Conservation (phyloP, 2,329 filamentous ascomycete species). For the Fonsecaea monophora region DNA sequence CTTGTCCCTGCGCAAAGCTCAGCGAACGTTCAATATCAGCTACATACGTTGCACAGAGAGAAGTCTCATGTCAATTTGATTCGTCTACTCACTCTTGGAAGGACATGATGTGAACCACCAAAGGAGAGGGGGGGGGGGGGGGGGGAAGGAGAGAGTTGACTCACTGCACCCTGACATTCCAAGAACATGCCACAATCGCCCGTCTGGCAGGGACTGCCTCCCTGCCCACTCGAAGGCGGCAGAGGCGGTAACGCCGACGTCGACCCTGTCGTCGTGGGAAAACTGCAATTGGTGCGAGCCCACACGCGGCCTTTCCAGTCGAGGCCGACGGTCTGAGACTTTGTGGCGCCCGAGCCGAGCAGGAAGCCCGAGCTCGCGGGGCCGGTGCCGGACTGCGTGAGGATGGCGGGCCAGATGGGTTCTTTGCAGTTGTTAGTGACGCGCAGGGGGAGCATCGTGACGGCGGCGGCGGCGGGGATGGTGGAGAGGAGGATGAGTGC, state of each 20-base stretch:
- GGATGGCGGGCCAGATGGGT: conserved; percentile 77
- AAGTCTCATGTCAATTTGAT: no score
- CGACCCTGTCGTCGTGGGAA: conserved; percentile 60
- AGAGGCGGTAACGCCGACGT: conserved; percentile 55
- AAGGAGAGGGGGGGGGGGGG: no score
- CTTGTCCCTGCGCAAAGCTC: conserved; percentile 62
- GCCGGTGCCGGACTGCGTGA: conserved; percentile 73
- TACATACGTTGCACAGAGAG: no score
- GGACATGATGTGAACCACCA: no score
- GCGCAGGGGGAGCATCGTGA: conserved; percentile 61
- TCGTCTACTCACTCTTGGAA: no score
- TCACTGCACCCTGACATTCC: conserved; percentile 72
- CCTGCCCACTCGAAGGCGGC: conserved; percentile 52
- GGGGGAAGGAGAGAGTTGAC: conserved; percentile 42
- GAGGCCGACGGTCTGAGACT: conserved; percentile 67
- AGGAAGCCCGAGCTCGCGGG: conserved; percentile 73
- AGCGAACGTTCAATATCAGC: no score
- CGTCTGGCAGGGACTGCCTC: conserved; percentile 69
- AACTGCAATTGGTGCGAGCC: conserved; percentile 84
- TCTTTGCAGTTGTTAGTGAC: conserved; percentile 75
- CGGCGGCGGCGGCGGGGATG: neutral
- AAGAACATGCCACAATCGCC: conserved; percentile 77
- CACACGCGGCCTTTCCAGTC: conserved; percentile 84
- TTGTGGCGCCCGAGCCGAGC: conserved; percentile 65
- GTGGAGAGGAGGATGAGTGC: conserved; percentile 7